Conservation (phyloP, 768 basidiomycete species). For the Auricularia sp. region DNA sequence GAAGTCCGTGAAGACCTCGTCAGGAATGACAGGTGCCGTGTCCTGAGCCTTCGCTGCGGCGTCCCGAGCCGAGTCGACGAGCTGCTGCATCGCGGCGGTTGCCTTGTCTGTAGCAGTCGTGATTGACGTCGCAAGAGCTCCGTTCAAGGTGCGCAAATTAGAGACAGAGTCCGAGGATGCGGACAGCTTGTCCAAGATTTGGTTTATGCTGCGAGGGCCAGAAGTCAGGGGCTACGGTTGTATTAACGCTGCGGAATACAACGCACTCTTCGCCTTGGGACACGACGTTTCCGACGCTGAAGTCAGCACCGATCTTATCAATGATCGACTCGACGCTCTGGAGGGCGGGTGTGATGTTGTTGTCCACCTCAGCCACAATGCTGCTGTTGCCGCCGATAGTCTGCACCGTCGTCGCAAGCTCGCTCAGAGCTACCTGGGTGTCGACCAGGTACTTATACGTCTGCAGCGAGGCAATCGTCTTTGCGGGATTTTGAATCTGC, state of each 20-base stretch:
- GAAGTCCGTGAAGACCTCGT: conserved; percentile 1
- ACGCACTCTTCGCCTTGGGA: conserved; percentile 4
- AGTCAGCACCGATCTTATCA: conserved; percentile 7
- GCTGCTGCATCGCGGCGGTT: not conserved
- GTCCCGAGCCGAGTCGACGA: not conserved
- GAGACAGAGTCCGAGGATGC: not conserved
- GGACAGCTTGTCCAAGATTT: not conserved
- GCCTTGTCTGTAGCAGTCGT: not conserved
- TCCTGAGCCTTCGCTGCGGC: not conserved
- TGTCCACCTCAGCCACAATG: not conserved
- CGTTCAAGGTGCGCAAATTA: not conserved
- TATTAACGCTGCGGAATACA: not conserved
- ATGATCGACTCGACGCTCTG: conserved; percentile 2
- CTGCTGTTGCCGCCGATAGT: not conserved
- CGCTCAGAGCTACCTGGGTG: conserved; percentile 1
- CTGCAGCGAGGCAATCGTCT: conserved; percentile 3
- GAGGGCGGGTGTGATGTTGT: conserved; percentile 1
- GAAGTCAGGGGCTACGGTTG: not conserved
- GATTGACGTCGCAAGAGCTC: not conserved
- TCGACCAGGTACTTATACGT: conserved; percentile 5
- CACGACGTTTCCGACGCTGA: conserved; percentile 4
- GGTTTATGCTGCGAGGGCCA: not conserved
- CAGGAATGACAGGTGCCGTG: not conserved
- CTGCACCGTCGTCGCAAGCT: not conserved
- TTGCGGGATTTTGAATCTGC: conserved; percentile 1